Conservation (phyloP, 1,284 basidiomycete genomes). For the Cystobasidiaceae sp. region DNA sequence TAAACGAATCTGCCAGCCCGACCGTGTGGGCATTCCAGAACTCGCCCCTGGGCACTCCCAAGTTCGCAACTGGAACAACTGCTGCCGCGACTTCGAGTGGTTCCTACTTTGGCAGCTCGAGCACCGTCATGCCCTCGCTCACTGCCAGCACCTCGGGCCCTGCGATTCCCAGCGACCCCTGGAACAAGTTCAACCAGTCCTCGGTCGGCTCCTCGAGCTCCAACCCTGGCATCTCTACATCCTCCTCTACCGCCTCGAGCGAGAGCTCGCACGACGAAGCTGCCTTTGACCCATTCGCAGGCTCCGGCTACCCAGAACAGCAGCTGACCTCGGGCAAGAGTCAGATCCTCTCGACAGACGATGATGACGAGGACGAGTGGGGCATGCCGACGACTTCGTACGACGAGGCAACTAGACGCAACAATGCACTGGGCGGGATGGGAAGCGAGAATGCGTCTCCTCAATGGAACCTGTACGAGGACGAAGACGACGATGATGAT, state of each 20-base stretch:
- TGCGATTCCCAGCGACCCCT: constrained; percentile 27
- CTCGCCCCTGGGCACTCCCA: constrained; percentile 21
- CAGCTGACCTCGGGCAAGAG: constrained; percentile 9
- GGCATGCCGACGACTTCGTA: constrained; percentile 23
- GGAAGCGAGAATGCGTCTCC: background rate
- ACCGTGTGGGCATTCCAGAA: constrained; percentile 20
- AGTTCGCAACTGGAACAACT: constrained; percentile 5
- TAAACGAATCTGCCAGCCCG: constrained; percentile 22
- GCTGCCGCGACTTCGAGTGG: background rate
- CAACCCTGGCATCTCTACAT: constrained; percentile 24
- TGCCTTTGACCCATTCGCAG: constrained; percentile 5
- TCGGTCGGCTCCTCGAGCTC: constrained; percentile 1
- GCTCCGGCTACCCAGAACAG: background rate
- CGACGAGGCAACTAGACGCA: background rate
- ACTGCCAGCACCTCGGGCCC: background rate
- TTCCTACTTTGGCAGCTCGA: constrained; percentile 13
- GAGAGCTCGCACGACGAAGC: constrained; percentile 19
- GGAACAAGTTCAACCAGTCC: constrained; percentile 8
- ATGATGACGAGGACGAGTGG: constrained; percentile 28
- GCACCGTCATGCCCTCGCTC: background rate
- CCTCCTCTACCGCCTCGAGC: constrained; percentile 29
- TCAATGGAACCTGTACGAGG: constrained; percentile 30
- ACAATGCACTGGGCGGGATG: background rate
- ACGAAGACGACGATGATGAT: constrained; percentile 73
- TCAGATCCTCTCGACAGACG: constrained; percentile 14